Base-by-base conservation (phyloP, 2,329 filamentous ascomycete species). In the Stachybotrys elegans region DNA sequence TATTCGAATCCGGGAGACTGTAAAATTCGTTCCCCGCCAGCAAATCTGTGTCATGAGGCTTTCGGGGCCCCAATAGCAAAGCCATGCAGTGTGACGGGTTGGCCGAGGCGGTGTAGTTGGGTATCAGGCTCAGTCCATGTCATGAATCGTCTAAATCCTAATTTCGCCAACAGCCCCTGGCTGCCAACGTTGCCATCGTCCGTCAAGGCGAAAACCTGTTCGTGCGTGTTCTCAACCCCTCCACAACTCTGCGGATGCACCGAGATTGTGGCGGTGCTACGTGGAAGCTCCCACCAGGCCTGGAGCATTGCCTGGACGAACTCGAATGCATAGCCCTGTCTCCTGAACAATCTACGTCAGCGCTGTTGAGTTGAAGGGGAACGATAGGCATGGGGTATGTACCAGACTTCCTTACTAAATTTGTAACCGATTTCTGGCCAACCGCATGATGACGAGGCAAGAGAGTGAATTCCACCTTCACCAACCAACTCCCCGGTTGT, bases 351-450 rank as follows among this genome's bases (percentile, higher is more conserved):
- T 19, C 19, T n/a, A n/a, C 19, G 17, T 36, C 14, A 36, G 34
- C 13, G 21, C 31, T 7, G 25, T 29, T 29, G 14, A 36, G 21
- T 19, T 13, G 17, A 36, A 19, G 9, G 13, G 5, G n/a, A 11
- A 17, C 12, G 16, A 5, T 4, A 16, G 21, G 14, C 13, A 5
- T 19, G 6, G 14, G 34, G n/a, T n/a, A 36, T 20, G 7, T 5
- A 36, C 34, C 34, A 36, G 21, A 36, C 19, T 20, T 36, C 34
- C 17, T 36, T 36, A 19, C 34, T 36, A 17, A 36, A 36, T 17
- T 36, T 36, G 34, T 36, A 36, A 11, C 34, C 34, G 17, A 36
- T 36, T 17, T 36, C 34, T 6, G 34, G 34, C 34, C 34, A 36
- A 8, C 34, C 34, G 13, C 34, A 19, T 19, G 34, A 36, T 36